Percentiles rank a stretch among this genome's conserved stretches.
Evolutionary conservation across 371 early-diverging fungal genomes (phyloP).

Genomic region (Parasitella parasitica): DNA sequence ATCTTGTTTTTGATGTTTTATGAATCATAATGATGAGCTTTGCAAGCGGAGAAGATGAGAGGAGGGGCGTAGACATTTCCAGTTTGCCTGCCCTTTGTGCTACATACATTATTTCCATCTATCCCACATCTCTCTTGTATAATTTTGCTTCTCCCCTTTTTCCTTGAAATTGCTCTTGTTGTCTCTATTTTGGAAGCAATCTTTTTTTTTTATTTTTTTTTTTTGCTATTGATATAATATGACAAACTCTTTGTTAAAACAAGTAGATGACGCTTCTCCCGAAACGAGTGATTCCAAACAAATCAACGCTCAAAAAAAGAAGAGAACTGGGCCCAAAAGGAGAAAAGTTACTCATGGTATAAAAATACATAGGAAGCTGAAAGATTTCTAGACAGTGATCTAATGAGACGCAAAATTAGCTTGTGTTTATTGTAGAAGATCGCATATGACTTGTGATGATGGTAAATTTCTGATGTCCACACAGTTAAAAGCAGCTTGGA

Average conservation of each 20-base stretch:
- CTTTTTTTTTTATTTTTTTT: background rate
- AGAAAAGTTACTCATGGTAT: slow-evolving; percentile 73
- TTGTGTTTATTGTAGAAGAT: slow-evolving; percentile 82
- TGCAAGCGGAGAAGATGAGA: background rate
- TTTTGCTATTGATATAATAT: background rate
- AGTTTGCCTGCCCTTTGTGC: background rate
- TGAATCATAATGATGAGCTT: background rate
- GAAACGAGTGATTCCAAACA: background rate
- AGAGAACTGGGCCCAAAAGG: slow-evolving; percentile 62
- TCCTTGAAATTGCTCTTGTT: background rate
- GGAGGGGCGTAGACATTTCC: background rate
- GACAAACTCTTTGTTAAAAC: background rate
- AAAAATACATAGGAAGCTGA: background rate
- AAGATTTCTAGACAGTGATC: background rate
- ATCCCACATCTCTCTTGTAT: background rate
- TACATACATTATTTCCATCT: background rate
- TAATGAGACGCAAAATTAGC: slow-evolving; percentile 40
- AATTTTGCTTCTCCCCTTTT: background rate
- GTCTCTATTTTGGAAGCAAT: background rate
- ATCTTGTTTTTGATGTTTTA: background rate
- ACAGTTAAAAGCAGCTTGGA: background rate
- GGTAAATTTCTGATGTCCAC: slow-evolving; percentile 43
- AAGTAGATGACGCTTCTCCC: slow-evolving; percentile 9
- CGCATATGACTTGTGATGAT: slow-evolving; percentile 86
- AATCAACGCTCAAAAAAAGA: slow-evolving; percentile 42